Base-by-base conservation (phyloP, 2,329 filamentous ascomycete species). In the Xylariaceae sp. region DNA sequence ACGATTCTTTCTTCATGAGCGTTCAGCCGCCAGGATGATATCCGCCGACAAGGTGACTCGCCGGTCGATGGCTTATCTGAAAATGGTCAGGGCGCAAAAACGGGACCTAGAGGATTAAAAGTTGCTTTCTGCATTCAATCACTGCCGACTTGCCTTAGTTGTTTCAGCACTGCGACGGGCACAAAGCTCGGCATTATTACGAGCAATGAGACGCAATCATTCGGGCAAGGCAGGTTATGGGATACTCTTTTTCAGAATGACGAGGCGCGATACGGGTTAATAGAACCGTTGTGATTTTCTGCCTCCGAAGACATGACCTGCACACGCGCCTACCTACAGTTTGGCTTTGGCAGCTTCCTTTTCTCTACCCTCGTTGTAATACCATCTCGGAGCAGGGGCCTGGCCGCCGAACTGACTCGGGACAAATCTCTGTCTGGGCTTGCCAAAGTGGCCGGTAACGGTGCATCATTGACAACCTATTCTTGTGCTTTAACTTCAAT, bases 351-450 rank as follows among this genome's bases (percentile, higher is more conserved):
- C 61, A 62, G 69, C 66, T 67, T 72, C 66, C 65, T 60, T 62
- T 76, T 75, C 71, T 74, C 65, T 78, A 79, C 76, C 67, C 70
- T 77, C 75, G 73, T 80, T 78, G 73, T 77, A 77, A 76, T 77
- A 51, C 65, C 65, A 28, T 7, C n/a, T n/a, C 64, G 61, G 58
- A 65, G 67, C 64, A 62, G 67, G 66, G 60, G 68, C 73, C 68
- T 71, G 62, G 65, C 66, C 64, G 65, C 63, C 64, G 62, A 60
- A 53, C 58, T 63, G 58, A 68, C 64, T 63, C 59, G 63, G 61
- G 65, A 59, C 52, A 57, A 48, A 50, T 52, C 55, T 56, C 57
- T 55, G 46, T 16, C n/a, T 36, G 44, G 47, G 46, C 42, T 48
- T 31, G 42, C 16, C 40, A 42, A 13, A 31, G 42, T 19, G 43